Percentiles rank a stretch among this genome's conserved stretches.
phyloP scores from a whole-genome alignment of 352 stramenopile species.

The Phytophthora pistaciae region DNA sequence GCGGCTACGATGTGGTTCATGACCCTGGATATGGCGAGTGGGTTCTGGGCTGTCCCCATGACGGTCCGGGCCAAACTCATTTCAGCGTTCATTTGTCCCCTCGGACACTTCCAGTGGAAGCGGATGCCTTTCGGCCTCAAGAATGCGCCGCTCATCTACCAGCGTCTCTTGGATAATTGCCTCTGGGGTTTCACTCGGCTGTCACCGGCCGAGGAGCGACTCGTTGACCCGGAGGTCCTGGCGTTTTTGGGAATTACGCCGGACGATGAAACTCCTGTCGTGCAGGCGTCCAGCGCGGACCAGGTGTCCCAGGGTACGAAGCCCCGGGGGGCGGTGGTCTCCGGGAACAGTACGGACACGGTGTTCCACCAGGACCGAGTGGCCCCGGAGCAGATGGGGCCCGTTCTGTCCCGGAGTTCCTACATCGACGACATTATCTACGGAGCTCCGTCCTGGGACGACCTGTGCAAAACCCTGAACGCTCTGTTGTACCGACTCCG shows the following conservation, averaged over 20 bases:
- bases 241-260: neutral
- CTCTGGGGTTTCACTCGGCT: constrained; percentile 15
- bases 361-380: constrained; percentile 18
- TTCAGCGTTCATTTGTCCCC: constrained; percentile 28
- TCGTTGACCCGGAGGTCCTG: constrained; percentile 10
- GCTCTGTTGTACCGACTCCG: constrained; percentile 10
- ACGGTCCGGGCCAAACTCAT: constrained; percentile 17
- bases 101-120: constrained; percentile 30
- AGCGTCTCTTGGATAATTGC: constrained; percentile 13
- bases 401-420: constrained; percentile 14
- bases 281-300: neutral
- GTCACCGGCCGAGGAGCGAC: neutral
- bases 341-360: constrained; percentile 2
- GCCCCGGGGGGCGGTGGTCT: neutral
- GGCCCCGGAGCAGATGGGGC: constrained; percentile 14
- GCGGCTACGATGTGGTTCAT: constrained; percentile 2
- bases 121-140: constrained; percentile 7
- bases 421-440: constrained; percentile 41
- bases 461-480: constrained; percentile 18
- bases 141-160: constrained; percentile 7
- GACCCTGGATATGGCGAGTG: constrained; percentile 3
- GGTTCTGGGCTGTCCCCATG: constrained; percentile 3
- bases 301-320: neutral
- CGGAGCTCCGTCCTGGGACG: constrained; percentile 6
- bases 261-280: neutral